phyloP scores from a whole-genome alignment of 306 rosid genomes.

The Acmispon strigosus region DNA sequence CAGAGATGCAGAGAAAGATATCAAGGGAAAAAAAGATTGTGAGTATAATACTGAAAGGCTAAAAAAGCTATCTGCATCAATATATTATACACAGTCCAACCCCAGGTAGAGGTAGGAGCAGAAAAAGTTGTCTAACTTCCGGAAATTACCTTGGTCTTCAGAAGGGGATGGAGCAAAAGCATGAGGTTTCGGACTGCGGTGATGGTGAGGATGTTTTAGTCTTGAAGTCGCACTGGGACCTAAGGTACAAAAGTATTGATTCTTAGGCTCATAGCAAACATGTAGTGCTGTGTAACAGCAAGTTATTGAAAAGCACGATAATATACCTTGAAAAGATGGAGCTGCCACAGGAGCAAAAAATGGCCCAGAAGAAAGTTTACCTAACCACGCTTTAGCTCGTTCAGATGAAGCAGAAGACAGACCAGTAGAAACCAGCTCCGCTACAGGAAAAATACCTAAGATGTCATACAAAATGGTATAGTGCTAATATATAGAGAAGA shows the following conservation, averaged over 20 bases:
- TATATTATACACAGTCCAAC: neutral
- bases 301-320: neutral
- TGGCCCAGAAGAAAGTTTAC: conserved; percentile 34
- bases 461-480: neutral
- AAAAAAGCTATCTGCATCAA: neutral
- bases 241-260: conserved; percentile 27
- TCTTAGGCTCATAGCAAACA: conserved; percentile 10
- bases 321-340: conserved; percentile 48
- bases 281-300: neutral
- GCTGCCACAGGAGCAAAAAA: conserved; percentile 49
- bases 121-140: neutral
- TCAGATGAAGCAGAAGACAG: conserved; percentile 41
- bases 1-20: neutral
- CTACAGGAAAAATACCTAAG: conserved; percentile 40
- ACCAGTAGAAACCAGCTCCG: conserved; percentile 35
- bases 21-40: neutral
- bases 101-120: neutral
- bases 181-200: conserved; percentile 33
- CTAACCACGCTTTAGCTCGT: conserved; percentile 20
- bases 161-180: conserved; percentile 57
- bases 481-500: neutral
- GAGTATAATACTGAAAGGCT: neutral
- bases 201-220: conserved; percentile 16
- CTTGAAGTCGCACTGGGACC: conserved; percentile 36
- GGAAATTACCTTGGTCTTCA: conserved; percentile 52